Base-by-base conservation (phyloP, 1,139 yeast species). In the Nakaseomyces nivariensis region DNA sequence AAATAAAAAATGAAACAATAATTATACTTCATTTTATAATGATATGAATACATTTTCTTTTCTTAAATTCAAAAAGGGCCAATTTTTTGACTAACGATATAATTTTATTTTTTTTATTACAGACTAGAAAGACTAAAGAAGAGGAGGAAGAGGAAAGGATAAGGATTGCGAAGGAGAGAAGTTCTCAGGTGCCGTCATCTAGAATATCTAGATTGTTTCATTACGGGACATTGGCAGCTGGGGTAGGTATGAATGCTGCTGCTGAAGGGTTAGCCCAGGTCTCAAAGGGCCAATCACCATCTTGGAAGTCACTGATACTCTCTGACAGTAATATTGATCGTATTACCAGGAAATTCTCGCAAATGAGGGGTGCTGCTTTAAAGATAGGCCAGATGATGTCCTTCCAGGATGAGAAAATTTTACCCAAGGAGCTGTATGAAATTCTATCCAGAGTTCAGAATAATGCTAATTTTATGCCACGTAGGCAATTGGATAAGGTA, bases 301-400 rank as follows among this genome's bases (percentile, higher is more conserved):
- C 78, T 11, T 69, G 81, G 68, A 76, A 76, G 53, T 78, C 85
- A 1, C 67, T 89, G 45, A 71, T 94, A 3, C 72, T 92, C 56
- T 82, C 88, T 4, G 90, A 95, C 2, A 78, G 79, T 29, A 92
- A 92, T 66, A 82, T 92, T 46, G 96, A 92, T 60, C 71, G 95
- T 49, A 79, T 92, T 74, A 95, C 96, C 13, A 80, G 78, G 57
- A 89, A 88, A 66, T 80, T 92, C 60, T 81, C 94, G 49, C 82
- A 86, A 63, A 92, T 92, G 99, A 77, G 99, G 63, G 99, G 99
- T 11, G 99, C 98, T 3, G 99, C 98, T 3, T 74, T 92, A 61
- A 92, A 92, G 64, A 78, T 92, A 49, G 99, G 98, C 13, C 99
- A 92, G 69, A 79, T 92, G 83, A 72, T 94, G 67, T 87, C 96